Evolutionary conservation across 495 filamentous ascomycete species (phyloP).

Genomic region (Neurospora sp.): DNA sequence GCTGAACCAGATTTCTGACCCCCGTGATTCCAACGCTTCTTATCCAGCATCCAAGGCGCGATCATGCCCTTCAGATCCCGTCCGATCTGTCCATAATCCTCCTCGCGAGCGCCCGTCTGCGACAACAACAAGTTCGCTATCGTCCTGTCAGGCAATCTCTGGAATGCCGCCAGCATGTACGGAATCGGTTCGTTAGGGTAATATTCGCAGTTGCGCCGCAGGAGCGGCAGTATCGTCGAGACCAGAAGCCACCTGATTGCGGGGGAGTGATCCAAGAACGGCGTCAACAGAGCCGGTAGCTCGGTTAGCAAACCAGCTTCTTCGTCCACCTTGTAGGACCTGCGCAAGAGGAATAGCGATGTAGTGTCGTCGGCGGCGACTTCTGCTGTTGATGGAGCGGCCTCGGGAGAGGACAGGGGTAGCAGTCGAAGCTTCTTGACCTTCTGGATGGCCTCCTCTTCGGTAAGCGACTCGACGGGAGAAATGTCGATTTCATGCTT

Average conservation of each 20-base stretch:
- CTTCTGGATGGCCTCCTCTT: conserved; percentile 55
- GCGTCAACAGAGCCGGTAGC: conserved; percentile 58
- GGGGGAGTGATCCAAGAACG: conserved; percentile 61
- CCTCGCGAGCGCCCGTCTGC: conserved; percentile 38
- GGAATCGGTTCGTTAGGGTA: conserved; percentile 49
- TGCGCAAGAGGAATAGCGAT: conserved; percentile 62
- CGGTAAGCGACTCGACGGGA: conserved; percentile 50
- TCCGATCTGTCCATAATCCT: conserved; percentile 39
- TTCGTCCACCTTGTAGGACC: conserved; percentile 64
- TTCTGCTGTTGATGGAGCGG: conserved; percentile 16
- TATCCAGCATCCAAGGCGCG: conserved; percentile 74
- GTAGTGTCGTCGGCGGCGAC: conserved; percentile 45
- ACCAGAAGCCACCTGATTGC: conserved; percentile 65
- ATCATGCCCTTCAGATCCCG: conserved; percentile 67
- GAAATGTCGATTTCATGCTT: conserved; percentile 42
- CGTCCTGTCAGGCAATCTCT: conserved; percentile 49
- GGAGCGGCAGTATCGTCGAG: conserved; percentile 65
- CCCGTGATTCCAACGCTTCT: conserved; percentile 42
- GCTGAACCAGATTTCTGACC: conserved; percentile 3
- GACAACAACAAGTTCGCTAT: conserved; percentile 61
- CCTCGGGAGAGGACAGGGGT: conserved; percentile 43
- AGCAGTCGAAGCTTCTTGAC: conserved; percentile 61
- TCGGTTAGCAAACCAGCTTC: conserved; percentile 69
- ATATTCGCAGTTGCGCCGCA: conserved; percentile 78
- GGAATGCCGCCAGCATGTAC: conserved; percentile 50